Percentiles rank a stretch among this genome's conserved stretches.
Conservation (phyloP, 164 flowering plant species). For the Umbellularia californica region DNA sequence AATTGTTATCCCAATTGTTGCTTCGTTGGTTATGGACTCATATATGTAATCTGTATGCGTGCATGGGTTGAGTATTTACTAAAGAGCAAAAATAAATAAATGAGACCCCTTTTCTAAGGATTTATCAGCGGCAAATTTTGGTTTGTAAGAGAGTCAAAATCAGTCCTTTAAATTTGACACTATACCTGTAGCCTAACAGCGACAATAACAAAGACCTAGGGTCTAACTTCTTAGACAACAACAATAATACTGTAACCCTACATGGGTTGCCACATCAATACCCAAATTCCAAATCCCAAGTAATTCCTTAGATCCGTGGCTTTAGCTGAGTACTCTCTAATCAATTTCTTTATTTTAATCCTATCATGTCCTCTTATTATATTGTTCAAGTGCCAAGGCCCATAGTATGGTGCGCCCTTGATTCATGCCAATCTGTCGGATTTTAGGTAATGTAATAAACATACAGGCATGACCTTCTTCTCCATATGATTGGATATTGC, state of each 20-base stretch:
- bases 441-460: not conserved
- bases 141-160: too few relatives aligned
- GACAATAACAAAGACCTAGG: too few relatives aligned
- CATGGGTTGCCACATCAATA: not conserved
- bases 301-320: slow-evolving; percentile 8
- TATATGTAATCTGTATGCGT: too few relatives aligned
- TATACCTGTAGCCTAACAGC: too few relatives aligned
- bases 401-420: slow-evolving; percentile 17
- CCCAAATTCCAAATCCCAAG: slow-evolving; percentile 7
- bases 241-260: slow-evolving; percentile 1
- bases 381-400: not conserved
- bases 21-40: too few relatives aligned
- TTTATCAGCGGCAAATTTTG: too few relatives aligned
- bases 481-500: not conserved
- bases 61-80: too few relatives aligned
- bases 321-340: slow-evolving; percentile 6
- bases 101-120: too few relatives aligned
- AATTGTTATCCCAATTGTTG: too few relatives aligned
- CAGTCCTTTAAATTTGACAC: too few relatives aligned
- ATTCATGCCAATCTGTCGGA: slow-evolving; percentile 18
- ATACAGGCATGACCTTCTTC: not conserved
- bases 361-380: slow-evolving; percentile 1
- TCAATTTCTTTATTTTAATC: slow-evolving; percentile 1
- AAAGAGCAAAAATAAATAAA: too few relatives aligned
- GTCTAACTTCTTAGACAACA: slow-evolving; percentile 13